Conservation (phyloP, 1,139 yeast species). For the Suhomyces chickasaworum region DNA sequence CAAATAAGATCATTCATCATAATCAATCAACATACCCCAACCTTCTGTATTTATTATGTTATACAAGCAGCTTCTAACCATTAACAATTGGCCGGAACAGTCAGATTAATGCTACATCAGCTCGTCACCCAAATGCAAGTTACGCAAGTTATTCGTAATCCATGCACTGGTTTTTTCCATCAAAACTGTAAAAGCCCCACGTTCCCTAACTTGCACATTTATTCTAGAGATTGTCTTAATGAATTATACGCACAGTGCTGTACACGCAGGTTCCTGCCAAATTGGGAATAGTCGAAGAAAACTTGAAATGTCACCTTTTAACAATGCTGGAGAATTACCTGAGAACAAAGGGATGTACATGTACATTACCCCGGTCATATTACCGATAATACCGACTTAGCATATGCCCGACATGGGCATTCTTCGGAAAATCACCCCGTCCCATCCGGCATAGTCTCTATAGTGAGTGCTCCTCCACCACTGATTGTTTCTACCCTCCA, state of each 20-base stretch:
- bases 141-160: neutral
- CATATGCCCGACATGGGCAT: neutral
- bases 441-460: neutral
- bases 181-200: neutral
- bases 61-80: neutral
- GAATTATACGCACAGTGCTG: neutral
- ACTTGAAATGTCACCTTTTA: neutral
- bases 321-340: neutral
- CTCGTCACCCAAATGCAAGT: neutral
- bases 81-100: neutral
- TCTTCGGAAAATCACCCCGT: neutral
- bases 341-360: neutral
- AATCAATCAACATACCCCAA: no score
- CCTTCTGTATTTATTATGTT: no score
- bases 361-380: neutral
- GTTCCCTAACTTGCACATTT: neutral
- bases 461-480: no score
- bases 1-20: no score
- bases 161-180: neutral
- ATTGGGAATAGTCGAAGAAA: constrained; percentile 3
- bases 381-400: neutral
- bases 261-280: constrained; percentile 1
- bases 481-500: neutral
- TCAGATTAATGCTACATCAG: neutral
- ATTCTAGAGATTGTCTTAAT: neutral